Percentiles rank a stretch among this genome's conserved stretches.
Evolutionary conservation across 257 asterid genomes (phyloP).

Genomic region (Echium plantagineum): DNA sequence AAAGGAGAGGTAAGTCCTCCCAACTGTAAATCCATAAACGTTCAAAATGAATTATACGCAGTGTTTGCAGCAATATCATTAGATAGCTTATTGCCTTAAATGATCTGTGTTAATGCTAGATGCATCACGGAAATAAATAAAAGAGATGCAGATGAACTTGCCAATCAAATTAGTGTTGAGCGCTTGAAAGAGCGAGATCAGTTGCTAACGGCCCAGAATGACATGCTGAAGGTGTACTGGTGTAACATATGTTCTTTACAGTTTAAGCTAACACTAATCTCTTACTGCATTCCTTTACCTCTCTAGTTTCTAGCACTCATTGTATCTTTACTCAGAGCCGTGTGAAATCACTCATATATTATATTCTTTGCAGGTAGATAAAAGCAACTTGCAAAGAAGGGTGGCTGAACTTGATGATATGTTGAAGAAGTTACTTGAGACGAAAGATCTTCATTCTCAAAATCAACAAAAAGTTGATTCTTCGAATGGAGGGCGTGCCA

Average conservation of each 20-base stretch:
- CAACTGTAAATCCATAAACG: background rate
- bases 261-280: too few species aligned
- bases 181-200: constrained; percentile 62
- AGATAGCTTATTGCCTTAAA: background rate
- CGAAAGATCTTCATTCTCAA: constrained; percentile 23
- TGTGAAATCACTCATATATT: constrained; percentile 6
- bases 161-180: constrained; percentile 43
- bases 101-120: constrained; percentile 23
- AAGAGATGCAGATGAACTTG: constrained; percentile 44
- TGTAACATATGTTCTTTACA: constrained; percentile 4
- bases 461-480: constrained; percentile 23
- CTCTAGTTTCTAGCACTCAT: background rate
- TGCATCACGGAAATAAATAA: constrained; percentile 38
- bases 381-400: constrained; percentile 45
- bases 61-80: background rate
- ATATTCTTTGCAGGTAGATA: constrained; percentile 43
- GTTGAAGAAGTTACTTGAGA: constrained; percentile 42
- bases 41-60: background rate
- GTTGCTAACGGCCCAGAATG: constrained; percentile 64
- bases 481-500: constrained; percentile 22
- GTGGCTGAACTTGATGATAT: constrained; percentile 59
- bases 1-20: constrained; percentile 42
- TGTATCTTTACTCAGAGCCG: background rate
- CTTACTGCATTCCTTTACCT: background rate
- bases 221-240: constrained; percentile 73